Percentiles rank a stretch among this genome's conserved stretches.
Conservation (phyloP, 2,329 filamentous ascomycete species). For the Cladorrhinum sp. region DNA sequence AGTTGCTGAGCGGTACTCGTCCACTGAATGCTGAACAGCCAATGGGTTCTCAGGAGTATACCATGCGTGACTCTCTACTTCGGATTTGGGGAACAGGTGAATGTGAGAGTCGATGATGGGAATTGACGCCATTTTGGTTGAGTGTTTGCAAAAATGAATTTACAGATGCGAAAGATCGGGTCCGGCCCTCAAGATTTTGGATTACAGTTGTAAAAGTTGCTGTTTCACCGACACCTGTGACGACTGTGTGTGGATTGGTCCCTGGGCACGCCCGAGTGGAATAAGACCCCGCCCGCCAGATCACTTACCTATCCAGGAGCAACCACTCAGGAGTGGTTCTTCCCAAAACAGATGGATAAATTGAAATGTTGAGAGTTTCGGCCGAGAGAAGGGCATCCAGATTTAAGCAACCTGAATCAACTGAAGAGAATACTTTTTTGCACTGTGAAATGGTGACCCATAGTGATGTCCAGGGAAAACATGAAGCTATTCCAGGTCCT, state of each 20-base stretch:
- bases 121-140: constrained; percentile 30
- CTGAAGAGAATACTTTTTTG: too few relatives aligned
- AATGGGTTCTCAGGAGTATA: constrained; percentile 58
- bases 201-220: too few relatives aligned
- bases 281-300: neutral
- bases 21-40: constrained; percentile 60
- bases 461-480: too few relatives aligned
- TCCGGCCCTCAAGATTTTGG: too few relatives aligned
- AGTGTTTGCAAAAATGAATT: neutral
- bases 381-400: too few relatives aligned
- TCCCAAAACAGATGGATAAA: neutral
- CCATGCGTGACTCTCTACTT: constrained; percentile 69
- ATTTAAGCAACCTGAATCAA: too few relatives aligned
- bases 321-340: neutral
- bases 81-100: constrained; percentile 74
- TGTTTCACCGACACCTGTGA: too few relatives aligned
- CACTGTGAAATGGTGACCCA: too few relatives aligned
- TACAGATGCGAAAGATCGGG: neutral
- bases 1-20: constrained; percentile 57
- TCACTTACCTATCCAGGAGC: neutral
- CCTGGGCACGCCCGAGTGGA: neutral
- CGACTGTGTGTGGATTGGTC: neutral
- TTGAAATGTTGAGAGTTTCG: neutral
- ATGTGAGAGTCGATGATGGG: constrained; percentile 87
- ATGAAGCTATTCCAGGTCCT: too few relatives aligned